Percentiles rank a stretch among this genome's conserved stretches.
Evolutionary conservation across 169 alveolate genomes (phyloP).

Genomic region (Perkinsus marinus): DNA sequence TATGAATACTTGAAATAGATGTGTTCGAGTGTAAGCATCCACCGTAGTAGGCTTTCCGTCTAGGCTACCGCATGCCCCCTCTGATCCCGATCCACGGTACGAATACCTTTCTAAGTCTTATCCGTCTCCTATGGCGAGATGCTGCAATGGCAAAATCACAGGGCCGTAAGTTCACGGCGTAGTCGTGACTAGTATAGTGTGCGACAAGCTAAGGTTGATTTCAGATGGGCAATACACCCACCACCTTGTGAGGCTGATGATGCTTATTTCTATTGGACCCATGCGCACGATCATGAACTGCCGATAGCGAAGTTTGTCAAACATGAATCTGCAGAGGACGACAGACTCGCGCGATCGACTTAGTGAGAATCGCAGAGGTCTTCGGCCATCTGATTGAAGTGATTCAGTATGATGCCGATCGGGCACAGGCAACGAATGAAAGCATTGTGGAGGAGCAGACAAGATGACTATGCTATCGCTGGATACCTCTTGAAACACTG

Average conservation of each 20-base stretch:
- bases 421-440: not conserved
- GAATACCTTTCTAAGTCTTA: not conserved
- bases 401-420: not conserved
- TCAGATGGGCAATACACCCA: not conserved
- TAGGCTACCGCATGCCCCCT: not conserved
- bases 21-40: no score
- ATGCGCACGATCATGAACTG: not conserved
- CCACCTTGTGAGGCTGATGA: not conserved
- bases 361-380: not conserved
- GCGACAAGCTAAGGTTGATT: no score
- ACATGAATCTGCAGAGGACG: not conserved
- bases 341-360: not conserved
- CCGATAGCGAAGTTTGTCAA: not conserved
- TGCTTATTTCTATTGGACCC: not conserved
- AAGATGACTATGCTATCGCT: not conserved
- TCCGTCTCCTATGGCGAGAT: not conserved
- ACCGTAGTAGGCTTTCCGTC: no score
- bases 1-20: no score
- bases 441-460: not conserved
- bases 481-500: not conserved
- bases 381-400: no score
- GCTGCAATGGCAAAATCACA: not conserved
- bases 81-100: not conserved
- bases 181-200: no score
- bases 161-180: not conserved